Conservation (phyloP, 192 early-diverging fungal species). For the Ramicandelaber brevisporus region DNA sequence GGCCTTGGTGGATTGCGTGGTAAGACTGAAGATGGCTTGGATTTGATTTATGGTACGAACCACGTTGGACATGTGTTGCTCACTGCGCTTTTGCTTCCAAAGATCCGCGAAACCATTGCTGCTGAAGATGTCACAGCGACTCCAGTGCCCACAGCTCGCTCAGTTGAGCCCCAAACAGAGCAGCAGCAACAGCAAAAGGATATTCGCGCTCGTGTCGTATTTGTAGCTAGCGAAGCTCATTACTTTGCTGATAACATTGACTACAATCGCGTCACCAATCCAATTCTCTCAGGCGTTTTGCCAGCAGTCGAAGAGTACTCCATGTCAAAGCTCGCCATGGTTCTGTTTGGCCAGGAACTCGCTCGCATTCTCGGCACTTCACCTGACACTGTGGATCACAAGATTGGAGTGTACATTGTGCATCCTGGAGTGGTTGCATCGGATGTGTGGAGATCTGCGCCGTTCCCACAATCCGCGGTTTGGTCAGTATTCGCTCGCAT, state of each 20-base stretch:
- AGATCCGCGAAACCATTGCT: constrained; percentile 21
- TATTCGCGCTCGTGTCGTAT: background rate
- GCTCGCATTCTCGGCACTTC: constrained; percentile 13
- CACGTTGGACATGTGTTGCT: constrained; percentile 28
- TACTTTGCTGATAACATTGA: constrained; percentile 15
- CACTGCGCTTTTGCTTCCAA: constrained; percentile 10
- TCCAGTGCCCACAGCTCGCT: too few species aligned
- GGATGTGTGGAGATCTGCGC: constrained; percentile 17
- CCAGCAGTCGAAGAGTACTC: too few species aligned
- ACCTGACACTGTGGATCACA: background rate
- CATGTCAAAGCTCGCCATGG: constrained; percentile 24
- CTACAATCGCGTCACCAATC: constrained; percentile 17
- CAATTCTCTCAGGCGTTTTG: too few species aligned
- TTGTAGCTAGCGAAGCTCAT: constrained; percentile 14
- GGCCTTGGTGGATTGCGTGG: constrained; percentile 27
- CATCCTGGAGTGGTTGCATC: constrained; percentile 27
- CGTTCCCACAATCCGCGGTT: too few species aligned
- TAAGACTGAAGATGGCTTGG: constrained; percentile 28
- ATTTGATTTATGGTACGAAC: constrained; percentile 37
- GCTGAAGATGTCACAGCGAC: too few species aligned
- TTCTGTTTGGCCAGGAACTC: constrained; percentile 19
- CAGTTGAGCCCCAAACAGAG: too few species aligned
- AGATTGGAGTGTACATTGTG: constrained; percentile 20
- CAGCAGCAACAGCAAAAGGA: too few species aligned
- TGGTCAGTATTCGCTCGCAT: constrained; percentile 17